Evolutionary conservation across 2,329 filamentous ascomycete genomes (phyloP).

Genomic region (Tolypocladium album): DNA sequence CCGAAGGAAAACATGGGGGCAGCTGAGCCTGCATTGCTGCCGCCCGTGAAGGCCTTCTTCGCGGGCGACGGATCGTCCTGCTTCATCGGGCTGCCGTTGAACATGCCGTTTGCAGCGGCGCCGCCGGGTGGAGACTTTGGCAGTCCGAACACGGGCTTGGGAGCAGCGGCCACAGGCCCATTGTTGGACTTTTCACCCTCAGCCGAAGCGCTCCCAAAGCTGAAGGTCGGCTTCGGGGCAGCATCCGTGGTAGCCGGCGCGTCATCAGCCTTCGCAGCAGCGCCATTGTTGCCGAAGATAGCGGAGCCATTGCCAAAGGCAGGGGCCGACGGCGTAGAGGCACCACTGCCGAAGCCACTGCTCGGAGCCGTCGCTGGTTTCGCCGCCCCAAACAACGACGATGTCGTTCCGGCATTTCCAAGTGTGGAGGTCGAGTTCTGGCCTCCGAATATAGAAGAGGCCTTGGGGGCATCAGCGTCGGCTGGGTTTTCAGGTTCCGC

Average conservation of each 20-base stretch:
- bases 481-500: conserved; percentile 15
- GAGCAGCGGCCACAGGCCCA: conserved; percentile 6
- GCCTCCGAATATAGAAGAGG: conserved; percentile 5
- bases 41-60: conserved; percentile 22
- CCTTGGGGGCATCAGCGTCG: conserved; percentile 9
- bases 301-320: conserved; percentile 19
- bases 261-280: conserved; percentile 11
- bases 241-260: conserved; percentile 2
- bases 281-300: conserved; percentile 3
- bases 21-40: conserved; percentile 9
- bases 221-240: conserved; percentile 19
- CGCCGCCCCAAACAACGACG: conserved; percentile 20
- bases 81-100: conserved; percentile 32
- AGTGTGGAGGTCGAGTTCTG: neutral
- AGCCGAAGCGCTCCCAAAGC: conserved; percentile 18
- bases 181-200: conserved; percentile 14
- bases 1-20: conserved; percentile 26
- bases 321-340: conserved; percentile 6
- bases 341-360: conserved; percentile 3
- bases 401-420: neutral
- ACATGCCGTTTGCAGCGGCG: conserved; percentile 17
- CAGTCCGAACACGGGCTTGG: conserved; percentile 27
- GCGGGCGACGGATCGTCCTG: conserved; percentile 28
- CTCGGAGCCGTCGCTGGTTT: conserved; percentile 7
- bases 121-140: conserved; percentile 22